These are phyloP conservation scores for Didymella exigua DNA, from an alignment of 2,329 filamentous ascomycete genomes.

Conservation along the genomic window DNA sequence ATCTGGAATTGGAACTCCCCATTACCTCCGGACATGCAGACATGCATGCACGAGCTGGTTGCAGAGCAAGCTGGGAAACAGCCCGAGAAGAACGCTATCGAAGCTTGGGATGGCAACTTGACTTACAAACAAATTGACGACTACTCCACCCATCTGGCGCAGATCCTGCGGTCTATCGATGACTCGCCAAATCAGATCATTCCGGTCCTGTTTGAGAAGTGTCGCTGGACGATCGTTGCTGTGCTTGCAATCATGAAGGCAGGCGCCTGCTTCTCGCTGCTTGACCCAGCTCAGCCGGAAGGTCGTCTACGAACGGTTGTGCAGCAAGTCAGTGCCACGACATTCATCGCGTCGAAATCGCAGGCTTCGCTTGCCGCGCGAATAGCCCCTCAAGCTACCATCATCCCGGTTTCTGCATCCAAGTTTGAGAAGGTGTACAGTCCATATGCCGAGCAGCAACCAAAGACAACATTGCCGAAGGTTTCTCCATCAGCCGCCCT, in stretches of 20 bases:
- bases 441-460: conserved; percentile 37
- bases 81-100: conserved; percentile 47
- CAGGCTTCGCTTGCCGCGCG: conserved; percentile 37
- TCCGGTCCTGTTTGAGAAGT: conserved; percentile 50
- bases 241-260: conserved; percentile 50
- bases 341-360: conserved; percentile 39
- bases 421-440: conserved; percentile 38
- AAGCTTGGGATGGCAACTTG: conserved; percentile 46
- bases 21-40: conserved; percentile 51
- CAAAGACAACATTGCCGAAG: conserved; percentile 30
- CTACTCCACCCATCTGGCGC: conserved; percentile 40
- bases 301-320: conserved; percentile 40
- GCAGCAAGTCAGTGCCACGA: conserved; percentile 36
- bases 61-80: conserved; percentile 45
- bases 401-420: conserved; percentile 43
- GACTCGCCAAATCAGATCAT: conserved; percentile 41
- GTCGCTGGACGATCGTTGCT: conserved; percentile 47
- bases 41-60: conserved; percentile 57
- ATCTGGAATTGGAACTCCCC: conserved; percentile 58
- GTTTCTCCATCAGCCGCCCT: conserved; percentile 35
- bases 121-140: conserved; percentile 46
- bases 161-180: conserved; percentile 31
- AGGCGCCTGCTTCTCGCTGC: conserved; percentile 45
- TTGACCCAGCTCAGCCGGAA: conserved; percentile 46
- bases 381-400: conserved; percentile 37